phyloP scores from a whole-genome alignment of 441 rosid genomes.

The Monsonia emarginata region DNA sequence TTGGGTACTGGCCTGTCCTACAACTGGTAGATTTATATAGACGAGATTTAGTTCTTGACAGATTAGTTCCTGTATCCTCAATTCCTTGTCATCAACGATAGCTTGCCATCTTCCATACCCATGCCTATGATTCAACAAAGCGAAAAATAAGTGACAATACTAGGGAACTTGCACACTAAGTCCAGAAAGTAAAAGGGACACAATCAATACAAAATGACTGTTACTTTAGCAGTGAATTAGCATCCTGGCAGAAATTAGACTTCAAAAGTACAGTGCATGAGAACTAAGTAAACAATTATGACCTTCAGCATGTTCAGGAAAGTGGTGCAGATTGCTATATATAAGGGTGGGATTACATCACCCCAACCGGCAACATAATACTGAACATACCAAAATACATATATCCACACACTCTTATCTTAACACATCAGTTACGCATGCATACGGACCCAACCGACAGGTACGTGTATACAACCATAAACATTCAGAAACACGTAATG shows the following conservation, averaged over 20 bases:
- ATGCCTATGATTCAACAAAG: constrained; percentile 47
- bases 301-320: not conserved
- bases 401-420: not conserved
- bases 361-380: too few relatives aligned
- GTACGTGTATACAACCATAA: too few relatives aligned
- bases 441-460: not conserved
- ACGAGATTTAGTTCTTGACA: constrained; percentile 84
- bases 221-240: not conserved
- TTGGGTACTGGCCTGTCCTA: constrained; percentile 55
- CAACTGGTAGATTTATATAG: constrained; percentile 48
- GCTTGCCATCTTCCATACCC: constrained; percentile 99
- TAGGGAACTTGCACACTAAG: not conserved
- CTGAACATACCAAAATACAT: not conserved
- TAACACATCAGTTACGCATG: not conserved
- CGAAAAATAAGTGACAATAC: constrained; percentile 10
- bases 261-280: not conserved
- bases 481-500: too few relatives aligned
- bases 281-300: not conserved
- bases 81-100: constrained; percentile 83
- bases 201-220: not conserved
- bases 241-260: not conserved
- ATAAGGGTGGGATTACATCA: not conserved
- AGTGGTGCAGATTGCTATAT: not conserved
- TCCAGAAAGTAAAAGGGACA: not conserved
- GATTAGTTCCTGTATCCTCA: constrained; percentile 73